A percentile compares a stretch with the other conserved stretches of the same genome.
These are phyloP conservation scores for Larix sibirica DNA, from an alignment of 83 land plant genomes.

Conservation along the genomic window DNA sequence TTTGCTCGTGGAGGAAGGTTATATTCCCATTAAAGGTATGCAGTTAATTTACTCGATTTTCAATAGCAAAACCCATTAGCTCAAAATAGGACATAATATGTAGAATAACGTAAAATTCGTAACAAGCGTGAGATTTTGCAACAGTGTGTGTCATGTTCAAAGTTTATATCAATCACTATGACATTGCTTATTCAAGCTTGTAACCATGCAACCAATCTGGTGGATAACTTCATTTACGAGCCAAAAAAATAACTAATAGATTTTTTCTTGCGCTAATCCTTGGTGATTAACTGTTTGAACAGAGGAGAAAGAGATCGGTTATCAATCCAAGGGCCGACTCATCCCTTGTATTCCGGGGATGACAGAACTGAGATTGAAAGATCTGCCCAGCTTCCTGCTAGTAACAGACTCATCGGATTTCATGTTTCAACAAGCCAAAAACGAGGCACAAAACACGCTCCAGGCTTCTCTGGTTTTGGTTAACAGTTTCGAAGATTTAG, in stretches of 20 bases:
- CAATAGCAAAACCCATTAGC: background rate
- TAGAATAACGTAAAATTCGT: too few relatives aligned
- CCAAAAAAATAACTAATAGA: too few relatives aligned
- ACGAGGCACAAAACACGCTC: background rate
- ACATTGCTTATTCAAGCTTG: background rate
- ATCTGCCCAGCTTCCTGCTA: slow-evolving; percentile 20
- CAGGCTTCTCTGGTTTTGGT: slow-evolving; percentile 19
- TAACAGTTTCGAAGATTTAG: slow-evolving; percentile 41
- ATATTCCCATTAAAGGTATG: slow-evolving; percentile 20
- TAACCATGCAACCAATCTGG: background rate
- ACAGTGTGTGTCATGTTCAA: too few relatives aligned
- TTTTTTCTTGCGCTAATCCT: background rate
- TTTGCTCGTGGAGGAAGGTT: slow-evolving; percentile 16
- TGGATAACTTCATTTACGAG: too few relatives aligned
- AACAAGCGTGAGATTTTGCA: too few relatives aligned
- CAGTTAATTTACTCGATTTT: background rate
- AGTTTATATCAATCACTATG: too few relatives aligned
- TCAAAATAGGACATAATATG: too few relatives aligned
- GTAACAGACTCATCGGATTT: slow-evolving; percentile 13
- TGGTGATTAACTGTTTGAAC: background rate
- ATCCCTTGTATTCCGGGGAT: slow-evolving; percentile 26
- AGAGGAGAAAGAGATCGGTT: too few relatives aligned
- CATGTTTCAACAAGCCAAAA: slow-evolving; percentile 14
- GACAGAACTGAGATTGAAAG: slow-evolving; percentile 15
- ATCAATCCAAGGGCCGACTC: too few relatives aligned